These are phyloP conservation scores for Ganoderma multipileum DNA, from an alignment of 1,284 basidiomycete genomes.

Conservation along the genomic window DNA sequence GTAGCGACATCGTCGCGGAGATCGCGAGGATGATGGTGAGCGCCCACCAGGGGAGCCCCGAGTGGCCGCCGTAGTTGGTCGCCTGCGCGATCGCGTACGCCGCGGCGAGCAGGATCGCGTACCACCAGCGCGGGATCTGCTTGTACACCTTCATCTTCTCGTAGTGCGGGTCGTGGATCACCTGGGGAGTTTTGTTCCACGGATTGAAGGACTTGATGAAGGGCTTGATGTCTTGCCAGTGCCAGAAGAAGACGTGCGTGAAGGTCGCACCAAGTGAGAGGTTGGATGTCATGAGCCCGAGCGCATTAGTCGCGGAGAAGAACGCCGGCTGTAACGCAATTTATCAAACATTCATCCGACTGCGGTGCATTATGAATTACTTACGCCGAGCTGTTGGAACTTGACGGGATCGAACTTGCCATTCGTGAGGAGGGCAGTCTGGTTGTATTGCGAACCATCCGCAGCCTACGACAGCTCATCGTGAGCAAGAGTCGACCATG, in stretches of 20 bases:
- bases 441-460: slow-evolving; percentile 41
- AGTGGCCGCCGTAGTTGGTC: slow-evolving; percentile 58
- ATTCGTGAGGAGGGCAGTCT: slow-evolving; percentile 40
- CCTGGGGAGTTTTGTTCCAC: slow-evolving; percentile 36
- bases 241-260: slow-evolving; percentile 40
- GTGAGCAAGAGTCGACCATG: too few species aligned
- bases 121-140: slow-evolving; percentile 71
- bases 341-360: not conserved
- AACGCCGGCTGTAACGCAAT: slow-evolving; percentile 35
- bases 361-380: not conserved
- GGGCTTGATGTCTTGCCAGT: slow-evolving; percentile 48
- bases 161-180: slow-evolving; percentile 46
- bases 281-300: slow-evolving; percentile 41
- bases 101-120: slow-evolving; percentile 50
- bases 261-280: slow-evolving; percentile 40
- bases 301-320: slow-evolving; percentile 41
- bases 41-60: slow-evolving; percentile 60
- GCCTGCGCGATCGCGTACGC: slow-evolving; percentile 55
- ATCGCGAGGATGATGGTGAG: slow-evolving; percentile 52
- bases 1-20: slow-evolving; percentile 59
- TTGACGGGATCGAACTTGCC: slow-evolving; percentile 40
- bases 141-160: slow-evolving; percentile 67
- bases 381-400: slow-evolving; percentile 38
- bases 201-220: slow-evolving; percentile 41
- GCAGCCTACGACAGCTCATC: slow-evolving; percentile 24